Conservation (phyloP, 140 eudicot species). For the Cichorium intybus region DNA sequence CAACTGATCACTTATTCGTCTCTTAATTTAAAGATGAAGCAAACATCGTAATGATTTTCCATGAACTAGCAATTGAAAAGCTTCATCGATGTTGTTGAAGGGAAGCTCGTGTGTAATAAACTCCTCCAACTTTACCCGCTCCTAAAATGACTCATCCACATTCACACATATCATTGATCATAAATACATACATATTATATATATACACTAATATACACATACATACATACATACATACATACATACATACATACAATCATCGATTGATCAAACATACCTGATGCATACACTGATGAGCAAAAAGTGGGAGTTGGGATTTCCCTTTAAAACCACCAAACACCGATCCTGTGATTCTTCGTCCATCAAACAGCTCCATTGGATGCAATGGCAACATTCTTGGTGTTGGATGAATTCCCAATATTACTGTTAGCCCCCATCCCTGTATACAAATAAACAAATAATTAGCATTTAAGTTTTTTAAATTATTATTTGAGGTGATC, state of each 20-base stretch:
- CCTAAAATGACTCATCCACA: constrained; percentile 1
- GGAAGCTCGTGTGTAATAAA: constrained; percentile 72
- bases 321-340: constrained; percentile 67
- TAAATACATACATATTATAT: no score
- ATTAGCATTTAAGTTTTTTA: no score
- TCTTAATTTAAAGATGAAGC: constrained; percentile 48
- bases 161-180: no score
- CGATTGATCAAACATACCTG: constrained; percentile 49
- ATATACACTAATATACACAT: no score
- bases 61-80: constrained; percentile 46
- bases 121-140: constrained; percentile 51
- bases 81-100: constrained; percentile 53
- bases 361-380: constrained; percentile 76
- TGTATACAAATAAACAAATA: constrained; percentile 23
- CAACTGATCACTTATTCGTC: no score
- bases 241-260: no score
- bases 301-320: constrained; percentile 52
- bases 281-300: constrained; percentile 44
- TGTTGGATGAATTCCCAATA: constrained; percentile 55
- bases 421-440: constrained; percentile 75
- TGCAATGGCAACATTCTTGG: constrained; percentile 65
- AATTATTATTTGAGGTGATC: no score
- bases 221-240: no score
- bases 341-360: constrained; percentile 49
- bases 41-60: constrained; percentile 69